These are phyloP conservation scores for Teratosphaeria zuluensis DNA, from an alignment of 2,329 filamentous ascomycete species.

Conservation along the genomic window DNA sequence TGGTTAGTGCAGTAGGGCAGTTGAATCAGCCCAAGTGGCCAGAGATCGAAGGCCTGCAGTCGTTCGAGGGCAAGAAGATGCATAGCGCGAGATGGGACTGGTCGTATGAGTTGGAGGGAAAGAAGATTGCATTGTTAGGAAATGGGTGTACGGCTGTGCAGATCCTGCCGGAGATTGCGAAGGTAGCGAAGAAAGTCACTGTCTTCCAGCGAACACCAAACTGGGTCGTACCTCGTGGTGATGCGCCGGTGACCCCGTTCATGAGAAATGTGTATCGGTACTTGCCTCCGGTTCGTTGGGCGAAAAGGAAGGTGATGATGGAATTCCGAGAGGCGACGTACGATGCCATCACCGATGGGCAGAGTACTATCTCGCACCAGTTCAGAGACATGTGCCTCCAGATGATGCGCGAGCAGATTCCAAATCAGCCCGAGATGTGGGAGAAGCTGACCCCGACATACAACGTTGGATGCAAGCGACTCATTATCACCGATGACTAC, in stretches of 20 bases:
- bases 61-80: conserved; percentile 45
- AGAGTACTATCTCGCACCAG: conserved; percentile 32
- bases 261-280: conserved; percentile 39
- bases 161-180: conserved; percentile 48
- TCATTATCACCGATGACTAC: conserved; percentile 48
- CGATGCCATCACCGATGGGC: conserved; percentile 33
- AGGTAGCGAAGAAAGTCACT: conserved; percentile 39
- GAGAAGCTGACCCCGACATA: conserved; percentile 46
- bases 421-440: conserved; percentile 42
- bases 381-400: conserved; percentile 27
- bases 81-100: conserved; percentile 53
- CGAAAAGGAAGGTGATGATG: conserved; percentile 44
- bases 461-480: conserved; percentile 44
- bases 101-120: conserved; percentile 45
- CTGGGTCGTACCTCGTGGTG: conserved; percentile 47
- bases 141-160: conserved; percentile 52
- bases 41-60: conserved; percentile 37
- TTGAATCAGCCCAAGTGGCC: conserved; percentile 46
- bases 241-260: conserved; percentile 36
- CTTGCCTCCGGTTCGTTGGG: conserved; percentile 41
- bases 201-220: conserved; percentile 51
- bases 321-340: conserved; percentile 44
- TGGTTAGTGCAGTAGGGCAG: conserved; percentile 51
- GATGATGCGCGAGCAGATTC: conserved; percentile 36
- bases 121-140: conserved; percentile 50